Evolutionary conservation across 169 alveolate species (phyloP).

Genomic region (Plasmodium adleri): DNA sequence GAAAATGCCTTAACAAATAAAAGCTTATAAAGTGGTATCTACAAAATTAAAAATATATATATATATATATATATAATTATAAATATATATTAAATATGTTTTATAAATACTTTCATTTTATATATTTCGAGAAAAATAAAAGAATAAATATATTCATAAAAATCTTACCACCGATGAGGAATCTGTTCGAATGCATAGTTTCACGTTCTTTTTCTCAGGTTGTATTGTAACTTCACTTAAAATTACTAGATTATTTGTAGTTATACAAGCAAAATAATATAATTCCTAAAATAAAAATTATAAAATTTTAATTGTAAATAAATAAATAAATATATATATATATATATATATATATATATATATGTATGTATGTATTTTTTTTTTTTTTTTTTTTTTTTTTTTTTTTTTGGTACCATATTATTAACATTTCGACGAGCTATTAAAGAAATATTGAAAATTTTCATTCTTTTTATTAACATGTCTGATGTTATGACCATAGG

Average conservation of each 20-base stretch:
- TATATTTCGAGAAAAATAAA: no score
- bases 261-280: constrained; percentile 75
- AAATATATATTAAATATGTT: no score
- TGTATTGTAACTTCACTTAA: constrained; percentile 80
- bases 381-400: no score
- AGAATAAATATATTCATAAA: no score
- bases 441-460: constrained; percentile 54
- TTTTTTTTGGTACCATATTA: constrained; percentile 15
- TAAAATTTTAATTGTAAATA: neutral
- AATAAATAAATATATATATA: neutral
- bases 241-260: constrained; percentile 80
- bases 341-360: neutral
- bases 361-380: neutral
- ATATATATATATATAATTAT: no score
- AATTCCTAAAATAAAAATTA: constrained; percentile 75
- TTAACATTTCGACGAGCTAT: constrained; percentile 56
- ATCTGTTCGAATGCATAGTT: constrained; percentile 78
- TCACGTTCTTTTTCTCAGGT: constrained; percentile 57
- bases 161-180: constrained; percentile 78
- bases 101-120: no score
- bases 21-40: constrained; percentile 73
- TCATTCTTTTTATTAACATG: constrained; percentile 68
- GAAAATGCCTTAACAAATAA: constrained; percentile 72
- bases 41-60: neutral
- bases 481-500: constrained; percentile 77